Base-by-base conservation (phyloP, 495 filamentous ascomycete genomes). In the Penicillium taxi region DNA sequence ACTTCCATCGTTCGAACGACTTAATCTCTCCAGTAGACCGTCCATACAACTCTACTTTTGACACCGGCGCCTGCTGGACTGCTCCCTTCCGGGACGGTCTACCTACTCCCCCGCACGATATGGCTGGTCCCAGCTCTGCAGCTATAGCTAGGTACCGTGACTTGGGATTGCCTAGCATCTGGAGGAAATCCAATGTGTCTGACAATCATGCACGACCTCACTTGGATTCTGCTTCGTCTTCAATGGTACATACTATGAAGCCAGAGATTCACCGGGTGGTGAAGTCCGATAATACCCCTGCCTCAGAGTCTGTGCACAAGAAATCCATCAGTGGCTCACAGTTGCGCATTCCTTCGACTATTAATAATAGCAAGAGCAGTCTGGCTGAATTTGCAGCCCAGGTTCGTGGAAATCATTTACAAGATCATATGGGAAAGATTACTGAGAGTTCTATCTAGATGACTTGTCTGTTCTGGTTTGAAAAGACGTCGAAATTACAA, bases 401-500 rank as follows among this genome's bases (percentile, higher is more conserved):
- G 71, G 83, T 87, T 62, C 46, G 72, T 7, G 13, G n/a, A 23
- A 13, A 33, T 24, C 8, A 5, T 21, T 14, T 5, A 32, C 17
- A 13, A n/a, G n/a, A n/a, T n/a, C n/a, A n/a, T n/a, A n/a, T n/a
- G n/a, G n/a, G n/a, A n/a, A n/a, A 15, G 9, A 21, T n/a, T 30
- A 37, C 39, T 47, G 30, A 42, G 37, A n/a, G 34, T 11, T 14
- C 11, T 3, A 20, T 32, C 23, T 45, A 96, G 83, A 82, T 96
- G 61, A 94, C 91, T 1, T 95, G 90, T 49, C 70, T 99, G 19
- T 96, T 99, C 66, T 99, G 93, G 93, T 99, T 96, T 52, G 93
- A 96, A 56, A 82, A 80, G n/a, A 80, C 82, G 5, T 67, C 80
- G 12, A 81, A 82, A 26, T 65, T 96, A 11, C 74, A 79, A 39